phyloP scores from a whole-genome alignment of 371 early-diverging fungal species.

The Sporodiniella umbellata region DNA sequence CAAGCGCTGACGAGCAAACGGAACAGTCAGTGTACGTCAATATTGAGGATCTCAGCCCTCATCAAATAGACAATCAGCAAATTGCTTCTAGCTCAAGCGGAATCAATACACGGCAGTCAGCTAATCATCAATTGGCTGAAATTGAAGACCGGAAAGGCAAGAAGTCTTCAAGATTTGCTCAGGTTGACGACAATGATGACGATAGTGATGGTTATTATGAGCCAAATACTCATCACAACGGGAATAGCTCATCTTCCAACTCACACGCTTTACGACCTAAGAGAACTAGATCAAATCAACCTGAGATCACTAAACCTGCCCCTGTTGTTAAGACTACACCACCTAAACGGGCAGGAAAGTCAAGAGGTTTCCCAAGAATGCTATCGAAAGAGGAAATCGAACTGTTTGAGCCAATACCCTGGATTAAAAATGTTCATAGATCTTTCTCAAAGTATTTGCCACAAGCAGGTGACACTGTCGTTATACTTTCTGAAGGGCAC shows the following conservation, averaged over 20 bases:
- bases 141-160: constrained; percentile 36
- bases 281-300: constrained; percentile 6
- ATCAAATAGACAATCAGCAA: constrained; percentile 6
- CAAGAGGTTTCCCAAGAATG: constrained; percentile 18
- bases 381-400: constrained; percentile 33
- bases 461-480: constrained; percentile 65
- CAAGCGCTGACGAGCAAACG: constrained; percentile 22
- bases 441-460: constrained; percentile 66
- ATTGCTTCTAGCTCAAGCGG: neutral
- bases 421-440: constrained; percentile 58
- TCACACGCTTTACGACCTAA: constrained; percentile 1
- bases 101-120: neutral
- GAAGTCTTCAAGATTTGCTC: constrained; percentile 23
- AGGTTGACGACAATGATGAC: constrained; percentile 29
- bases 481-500: constrained; percentile 65
- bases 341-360: constrained; percentile 20
- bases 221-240: neutral
- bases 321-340: neutral
- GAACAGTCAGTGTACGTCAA: constrained; percentile 23
- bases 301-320: neutral
- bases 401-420: constrained; percentile 49
- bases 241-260: neutral
- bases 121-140: neutral
- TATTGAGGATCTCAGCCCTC: constrained; percentile 11
- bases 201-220: constrained; percentile 14